These are phyloP conservation scores for Polyrhizophydium stewartii DNA, from an alignment of 371 early-diverging fungal species.

Conservation along the genomic window DNA sequence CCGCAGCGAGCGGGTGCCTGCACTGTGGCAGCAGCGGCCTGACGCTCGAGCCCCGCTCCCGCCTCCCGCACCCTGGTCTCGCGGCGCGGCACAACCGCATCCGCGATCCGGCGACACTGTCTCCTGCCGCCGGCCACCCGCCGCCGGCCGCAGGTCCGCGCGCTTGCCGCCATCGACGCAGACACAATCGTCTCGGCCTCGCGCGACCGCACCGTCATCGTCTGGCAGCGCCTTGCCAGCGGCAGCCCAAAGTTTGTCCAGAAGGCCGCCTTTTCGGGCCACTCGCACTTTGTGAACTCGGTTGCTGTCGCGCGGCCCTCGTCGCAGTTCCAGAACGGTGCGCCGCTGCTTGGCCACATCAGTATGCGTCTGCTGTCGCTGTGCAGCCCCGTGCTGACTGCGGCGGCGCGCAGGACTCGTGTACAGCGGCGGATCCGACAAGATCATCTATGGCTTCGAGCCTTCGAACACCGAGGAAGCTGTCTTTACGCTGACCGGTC, in stretches of 20 bases:
- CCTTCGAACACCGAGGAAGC: constrained; percentile 54
- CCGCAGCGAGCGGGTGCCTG: too few relatives aligned
- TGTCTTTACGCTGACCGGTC: constrained; percentile 70
- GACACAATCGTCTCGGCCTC: constrained; percentile 65
- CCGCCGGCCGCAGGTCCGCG: not conserved
- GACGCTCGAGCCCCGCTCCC: too few relatives aligned
- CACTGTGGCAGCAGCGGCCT: too few relatives aligned
- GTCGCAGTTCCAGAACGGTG: constrained; percentile 61
- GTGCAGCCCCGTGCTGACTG: not conserved
- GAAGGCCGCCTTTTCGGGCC: constrained; percentile 58
- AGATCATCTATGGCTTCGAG: constrained; percentile 75
- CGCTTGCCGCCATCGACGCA: not conserved
- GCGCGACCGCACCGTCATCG: constrained; percentile 47
- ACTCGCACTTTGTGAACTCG: constrained; percentile 78
- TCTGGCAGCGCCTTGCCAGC: constrained; percentile 22
- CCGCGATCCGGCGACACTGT: too few relatives aligned
- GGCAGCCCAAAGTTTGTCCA: constrained; percentile 38
- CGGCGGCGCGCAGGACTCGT: constrained; percentile 57
- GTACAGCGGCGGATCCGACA: constrained; percentile 82
- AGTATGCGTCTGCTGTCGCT: not conserved
- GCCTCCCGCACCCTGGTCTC: too few relatives aligned
- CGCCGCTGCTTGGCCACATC: not conserved
- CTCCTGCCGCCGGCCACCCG: too few relatives aligned
- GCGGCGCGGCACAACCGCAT: too few relatives aligned
- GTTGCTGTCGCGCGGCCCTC: constrained; percentile 62